Percentiles rank a stretch among this genome's conserved stretches.
Conservation (phyloP, 805 yeast genomes). For the Cyberlindnera subsufficiens region DNA sequence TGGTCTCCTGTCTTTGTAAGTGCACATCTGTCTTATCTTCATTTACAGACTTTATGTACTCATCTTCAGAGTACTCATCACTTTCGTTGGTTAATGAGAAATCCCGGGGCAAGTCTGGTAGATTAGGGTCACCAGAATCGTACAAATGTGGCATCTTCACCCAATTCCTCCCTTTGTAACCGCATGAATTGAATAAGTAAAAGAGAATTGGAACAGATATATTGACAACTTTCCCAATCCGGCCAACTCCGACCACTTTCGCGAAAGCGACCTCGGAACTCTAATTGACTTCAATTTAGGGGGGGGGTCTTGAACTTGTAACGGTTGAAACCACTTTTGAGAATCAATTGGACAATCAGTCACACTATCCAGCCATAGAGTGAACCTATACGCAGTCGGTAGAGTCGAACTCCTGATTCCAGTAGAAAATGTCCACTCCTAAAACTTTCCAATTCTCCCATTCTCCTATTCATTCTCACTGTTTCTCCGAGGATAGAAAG, state of each 20-base stretch:
- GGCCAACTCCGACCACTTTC: too few relatives aligned
- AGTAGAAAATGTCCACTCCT: slow-evolving; percentile 13
- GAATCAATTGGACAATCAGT: too few relatives aligned
- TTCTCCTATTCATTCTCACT: slow-evolving; percentile 86
- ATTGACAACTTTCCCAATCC: too few relatives aligned
- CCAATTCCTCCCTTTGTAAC: too few relatives aligned
- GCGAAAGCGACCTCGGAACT: too few relatives aligned
- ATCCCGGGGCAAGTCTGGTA: slow-evolving; percentile 32
- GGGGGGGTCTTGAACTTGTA: too few relatives aligned
- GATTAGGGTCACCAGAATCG: slow-evolving; percentile 37
- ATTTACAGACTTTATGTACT: neutral
- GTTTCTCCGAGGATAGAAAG: slow-evolving; percentile 64
- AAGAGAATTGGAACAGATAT: too few relatives aligned
- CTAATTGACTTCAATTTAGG: too few relatives aligned
- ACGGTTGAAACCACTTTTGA: too few relatives aligned
- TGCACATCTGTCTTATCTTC: neutral
- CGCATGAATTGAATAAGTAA: too few relatives aligned
- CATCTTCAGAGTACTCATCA: slow-evolving; percentile 19
- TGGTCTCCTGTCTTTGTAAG: slow-evolving; percentile 6
- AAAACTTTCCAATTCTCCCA: slow-evolving; percentile 62
- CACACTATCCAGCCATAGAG: too few relatives aligned
- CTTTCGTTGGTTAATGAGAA: slow-evolving; percentile 17
- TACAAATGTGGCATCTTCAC: slow-evolving; percentile 17
- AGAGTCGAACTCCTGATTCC: slow-evolving; percentile 22
- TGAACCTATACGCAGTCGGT: slow-evolving; percentile 6